phyloP scores from a whole-genome alignment of 495 filamentous ascomycete species.

The Clohesyomyces aquaticus region DNA sequence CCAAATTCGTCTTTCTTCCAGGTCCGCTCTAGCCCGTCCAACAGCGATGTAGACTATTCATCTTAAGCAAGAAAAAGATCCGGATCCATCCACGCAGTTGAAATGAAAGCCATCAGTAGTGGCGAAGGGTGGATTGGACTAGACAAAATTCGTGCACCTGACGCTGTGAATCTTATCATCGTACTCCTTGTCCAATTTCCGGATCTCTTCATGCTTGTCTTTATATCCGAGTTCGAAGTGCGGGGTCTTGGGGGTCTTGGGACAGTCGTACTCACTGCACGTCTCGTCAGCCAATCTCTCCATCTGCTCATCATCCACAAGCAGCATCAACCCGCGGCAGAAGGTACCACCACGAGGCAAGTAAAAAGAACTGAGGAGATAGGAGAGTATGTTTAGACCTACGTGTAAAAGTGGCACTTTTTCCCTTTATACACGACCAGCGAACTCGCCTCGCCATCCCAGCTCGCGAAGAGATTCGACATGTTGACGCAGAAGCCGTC shows the following conservation, averaged over 20 bases:
- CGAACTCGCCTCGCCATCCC: not conserved
- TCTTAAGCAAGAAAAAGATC: too few species aligned
- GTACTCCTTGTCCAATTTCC: not conserved
- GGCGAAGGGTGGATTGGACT: too few species aligned
- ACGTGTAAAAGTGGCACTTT: constrained; percentile 9
- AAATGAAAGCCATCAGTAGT: too few species aligned
- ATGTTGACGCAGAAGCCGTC: not conserved
- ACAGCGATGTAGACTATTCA: too few species aligned
- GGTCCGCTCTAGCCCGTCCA: too few species aligned
- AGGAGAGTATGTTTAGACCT: not conserved
- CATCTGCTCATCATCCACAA: too few species aligned
- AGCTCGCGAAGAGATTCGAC: not conserved
- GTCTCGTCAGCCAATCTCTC: not conserved
- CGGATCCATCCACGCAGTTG: too few species aligned
- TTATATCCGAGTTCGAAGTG: not conserved
- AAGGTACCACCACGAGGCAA: not conserved
- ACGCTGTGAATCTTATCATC: constrained; percentile 1
- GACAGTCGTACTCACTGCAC: not conserved
- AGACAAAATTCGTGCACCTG: not conserved
- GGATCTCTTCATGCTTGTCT: not conserved
- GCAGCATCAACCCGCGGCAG: too few species aligned
- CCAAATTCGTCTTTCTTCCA: too few species aligned
- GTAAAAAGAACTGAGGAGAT: not conserved
- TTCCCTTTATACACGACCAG: not conserved
- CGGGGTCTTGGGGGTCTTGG: not conserved